Base-by-base conservation (phyloP, 352 stramenopile genomes). In the Pythium aristosporum region DNA sequence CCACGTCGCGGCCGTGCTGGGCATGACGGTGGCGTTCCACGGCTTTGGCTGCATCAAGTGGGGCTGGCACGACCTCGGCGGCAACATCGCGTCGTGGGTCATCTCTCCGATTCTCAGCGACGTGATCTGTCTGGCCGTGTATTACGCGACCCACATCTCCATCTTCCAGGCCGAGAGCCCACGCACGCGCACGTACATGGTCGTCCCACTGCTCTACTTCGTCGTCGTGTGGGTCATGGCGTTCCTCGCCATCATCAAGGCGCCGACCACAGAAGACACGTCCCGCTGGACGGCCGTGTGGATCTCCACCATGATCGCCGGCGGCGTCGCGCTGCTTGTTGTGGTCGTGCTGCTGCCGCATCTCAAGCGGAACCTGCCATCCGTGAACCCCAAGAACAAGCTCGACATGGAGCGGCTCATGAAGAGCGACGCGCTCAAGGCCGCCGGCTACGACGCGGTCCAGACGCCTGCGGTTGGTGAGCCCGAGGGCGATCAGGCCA, bases 21-120 rank as follows among this genome's bases (percentile, higher is more conserved):
- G 87, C 37, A 82, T 96, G 58, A 79, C 76, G 7, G 68, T 91
- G n/a, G 47, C 63, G 11, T 75, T 56, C 49, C 51, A 69, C n/a
- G 83, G 79, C 15, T 60, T 65, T 28, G 47, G 64, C 12, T 84
- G 77, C 36, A 67, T 91, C 16, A 63, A 79, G 3, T 85, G 74
- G 73, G 65, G 71, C 34, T 74, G 67, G 61, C 41, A 77, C 36
- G 71, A 79, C 50, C 65, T 82, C 3, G 67, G 62, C 25, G 79
- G 84, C 13, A 83, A 96, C 49, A 73, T 93, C 28, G 72, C 78
- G 6, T 91, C 73, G 2, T 96, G 88, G 83, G 71, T 87, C 43
- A 71, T 81, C 44, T 85, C 82, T 16, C 84, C 87, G 5, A 44
- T 91, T 20, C 61, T 82, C 9, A 77, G 79, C 13, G 85, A 80